phyloP scores from a whole-genome alignment of 2,329 filamentous ascomycete species.

The Zasmidium citrigriseum region DNA sequence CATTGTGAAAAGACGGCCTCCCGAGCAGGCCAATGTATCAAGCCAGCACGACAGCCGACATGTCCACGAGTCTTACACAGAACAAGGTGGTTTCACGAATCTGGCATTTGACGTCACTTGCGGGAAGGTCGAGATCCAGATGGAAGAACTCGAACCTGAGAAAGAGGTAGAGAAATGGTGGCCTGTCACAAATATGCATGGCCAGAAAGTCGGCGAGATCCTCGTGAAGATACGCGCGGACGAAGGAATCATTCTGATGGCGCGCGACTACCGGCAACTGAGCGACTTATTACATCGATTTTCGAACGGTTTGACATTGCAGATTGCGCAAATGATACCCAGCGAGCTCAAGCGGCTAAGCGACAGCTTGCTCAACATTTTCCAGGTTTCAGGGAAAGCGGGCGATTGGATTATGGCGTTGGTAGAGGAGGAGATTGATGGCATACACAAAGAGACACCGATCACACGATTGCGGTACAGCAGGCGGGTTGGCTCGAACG shows the following conservation, averaged over 20 bases:
- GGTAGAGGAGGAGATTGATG: constrained; percentile 96
- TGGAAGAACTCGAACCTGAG: constrained; percentile 75
- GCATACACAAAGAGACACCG: constrained; percentile 77
- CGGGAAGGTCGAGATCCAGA: constrained; percentile 77
- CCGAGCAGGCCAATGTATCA: constrained; percentile 30
- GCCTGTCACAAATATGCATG: constrained; percentile 73
- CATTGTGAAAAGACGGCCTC: constrained; percentile 64
- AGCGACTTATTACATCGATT: constrained; percentile 85
- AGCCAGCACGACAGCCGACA: constrained; percentile 37
- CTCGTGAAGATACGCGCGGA: constrained; percentile 81
- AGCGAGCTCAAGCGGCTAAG: constrained; percentile 77
- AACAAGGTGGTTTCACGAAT: constrained; percentile 45
- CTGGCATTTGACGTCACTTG: constrained; percentile 54
- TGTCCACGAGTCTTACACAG: constrained; percentile 42
- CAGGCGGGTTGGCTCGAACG: constrained; percentile 66
- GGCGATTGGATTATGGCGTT: constrained; percentile 89
- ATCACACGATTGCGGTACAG: constrained; percentile 68
- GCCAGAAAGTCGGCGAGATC: constrained; percentile 78
- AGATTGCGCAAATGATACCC: constrained; percentile 78
- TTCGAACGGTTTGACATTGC: constrained; percentile 76
- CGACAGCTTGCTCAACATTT: constrained; percentile 89
- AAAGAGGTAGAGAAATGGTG: constrained; percentile 85
- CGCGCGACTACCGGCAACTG: constrained; percentile 79
- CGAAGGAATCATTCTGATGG: constrained; percentile 85
- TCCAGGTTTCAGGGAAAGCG: constrained; percentile 83